Evolutionary conservation across 108 stramenopile species (phyloP).

Genomic region (Discostella pseudostelligera): DNA sequence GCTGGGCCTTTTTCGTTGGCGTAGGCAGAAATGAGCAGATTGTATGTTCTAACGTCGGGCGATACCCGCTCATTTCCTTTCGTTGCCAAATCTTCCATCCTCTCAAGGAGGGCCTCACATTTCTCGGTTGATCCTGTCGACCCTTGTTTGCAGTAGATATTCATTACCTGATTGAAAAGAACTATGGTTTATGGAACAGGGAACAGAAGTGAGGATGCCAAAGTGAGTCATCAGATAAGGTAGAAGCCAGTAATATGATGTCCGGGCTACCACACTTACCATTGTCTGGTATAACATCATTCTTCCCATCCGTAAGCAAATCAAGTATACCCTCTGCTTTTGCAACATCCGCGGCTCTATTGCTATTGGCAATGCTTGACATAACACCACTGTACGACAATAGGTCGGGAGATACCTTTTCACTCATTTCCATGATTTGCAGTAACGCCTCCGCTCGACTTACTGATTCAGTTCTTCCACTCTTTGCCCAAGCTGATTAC

Average conservation of each 20-base stretch:
- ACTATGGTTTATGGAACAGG: not conserved
- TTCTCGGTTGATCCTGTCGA: constrained; percentile 14
- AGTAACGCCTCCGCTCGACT: constrained; percentile 13
- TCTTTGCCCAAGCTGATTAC: constrained; percentile 22
- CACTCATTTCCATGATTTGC: constrained; percentile 16
- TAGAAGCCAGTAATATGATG: no score
- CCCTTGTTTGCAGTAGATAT: constrained; percentile 28
- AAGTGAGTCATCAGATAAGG: no score
- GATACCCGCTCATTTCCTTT: constrained; percentile 17
- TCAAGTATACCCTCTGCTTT: constrained; percentile 9
- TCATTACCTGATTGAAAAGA: constrained; percentile 35
- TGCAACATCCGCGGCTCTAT: constrained; percentile 5
- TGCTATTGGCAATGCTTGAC: constrained; percentile 21
- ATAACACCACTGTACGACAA: constrained; percentile 24
- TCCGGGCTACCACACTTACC: constrained; percentile 9
- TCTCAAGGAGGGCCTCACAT: constrained; percentile 15
- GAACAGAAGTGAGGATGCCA: not conserved
- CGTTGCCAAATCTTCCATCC: constrained; percentile 24
- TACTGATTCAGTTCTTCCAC: constrained; percentile 15
- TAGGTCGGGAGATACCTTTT: constrained; percentile 16
- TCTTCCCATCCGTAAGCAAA: not conserved
- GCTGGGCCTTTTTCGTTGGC: constrained; percentile 25
- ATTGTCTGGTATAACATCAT: constrained; percentile 18
- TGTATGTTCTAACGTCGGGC: constrained; percentile 34
- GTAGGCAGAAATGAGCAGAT: constrained; percentile 20